Conservation (phyloP, 2,329 filamentous ascomycete species). For the Ophiostoma ulmi region DNA sequence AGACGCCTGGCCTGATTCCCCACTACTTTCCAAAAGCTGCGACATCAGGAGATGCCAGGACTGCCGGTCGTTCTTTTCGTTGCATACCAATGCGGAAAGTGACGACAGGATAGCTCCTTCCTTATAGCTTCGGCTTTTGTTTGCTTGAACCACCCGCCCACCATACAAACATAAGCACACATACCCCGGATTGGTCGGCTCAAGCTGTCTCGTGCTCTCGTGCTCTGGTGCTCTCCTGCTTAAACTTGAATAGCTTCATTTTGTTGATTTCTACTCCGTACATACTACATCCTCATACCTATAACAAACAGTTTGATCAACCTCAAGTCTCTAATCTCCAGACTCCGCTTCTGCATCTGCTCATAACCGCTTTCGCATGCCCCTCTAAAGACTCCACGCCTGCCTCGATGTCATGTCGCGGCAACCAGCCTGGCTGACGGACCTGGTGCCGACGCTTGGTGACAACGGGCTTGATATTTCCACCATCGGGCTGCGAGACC, state of each 20-base stretch:
- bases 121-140: neutral
- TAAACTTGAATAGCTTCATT: neutral
- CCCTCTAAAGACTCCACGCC: neutral
- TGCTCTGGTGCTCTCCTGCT: conserved; percentile 11
- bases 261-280: neutral
- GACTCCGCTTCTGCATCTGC: neutral
- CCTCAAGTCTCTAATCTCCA: neutral
- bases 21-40: conserved; percentile 2
- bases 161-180: too few species aligned
- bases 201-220: conserved; percentile 6
- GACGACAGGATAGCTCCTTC: conserved; percentile 13
- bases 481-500: neutral
- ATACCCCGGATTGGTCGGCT: neutral
- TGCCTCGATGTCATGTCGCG: conserved; percentile 22
- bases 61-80: neutral
- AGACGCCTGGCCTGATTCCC: conserved; percentile 5
- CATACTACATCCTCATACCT: neutral
- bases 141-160: neutral
- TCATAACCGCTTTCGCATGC: neutral
- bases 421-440: conserved; percentile 17
- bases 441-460: conserved; percentile 6
- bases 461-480: conserved; percentile 11
- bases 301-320: neutral
- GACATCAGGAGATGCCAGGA: neutral
- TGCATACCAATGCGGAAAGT: conserved; percentile 1